Conservation (phyloP, 345 rosid species). For the Citrus maxima region DNA sequence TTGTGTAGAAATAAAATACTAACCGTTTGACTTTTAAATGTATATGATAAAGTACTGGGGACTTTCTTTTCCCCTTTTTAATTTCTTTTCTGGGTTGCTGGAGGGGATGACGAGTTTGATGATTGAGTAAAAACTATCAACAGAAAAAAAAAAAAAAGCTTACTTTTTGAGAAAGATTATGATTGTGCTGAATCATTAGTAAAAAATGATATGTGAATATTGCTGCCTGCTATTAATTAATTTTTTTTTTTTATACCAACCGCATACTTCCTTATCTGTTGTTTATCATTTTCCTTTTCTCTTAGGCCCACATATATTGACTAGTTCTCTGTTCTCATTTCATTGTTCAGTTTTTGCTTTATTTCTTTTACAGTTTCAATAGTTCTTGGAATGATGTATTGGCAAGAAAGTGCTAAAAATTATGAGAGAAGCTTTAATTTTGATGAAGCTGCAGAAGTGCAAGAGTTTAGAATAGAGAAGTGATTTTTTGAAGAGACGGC, state of each 20-base stretch:
- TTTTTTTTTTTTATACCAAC: background rate
- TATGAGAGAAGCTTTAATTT: too few relatives aligned
- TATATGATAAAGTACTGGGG: background rate
- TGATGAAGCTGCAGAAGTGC: background rate
- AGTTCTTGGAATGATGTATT: background rate
- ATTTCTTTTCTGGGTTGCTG: background rate
- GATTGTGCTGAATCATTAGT: background rate
- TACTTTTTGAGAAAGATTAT: background rate
- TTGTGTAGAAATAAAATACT: background rate
- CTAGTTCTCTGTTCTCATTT: background rate
- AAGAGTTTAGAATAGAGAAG: background rate
- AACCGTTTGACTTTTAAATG: background rate
- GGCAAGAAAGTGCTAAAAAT: background rate
- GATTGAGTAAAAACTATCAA: background rate
- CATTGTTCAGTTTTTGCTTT: background rate
- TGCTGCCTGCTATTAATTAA: constrained; percentile 1
- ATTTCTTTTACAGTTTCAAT: background rate
- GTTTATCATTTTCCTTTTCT: background rate
- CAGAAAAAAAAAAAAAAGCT: background rate
- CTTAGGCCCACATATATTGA: background rate
- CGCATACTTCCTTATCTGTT: background rate
- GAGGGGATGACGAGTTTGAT: background rate
- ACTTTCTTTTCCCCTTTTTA: background rate
- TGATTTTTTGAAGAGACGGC: background rate
- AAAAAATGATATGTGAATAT: background rate